phyloP scores from a whole-genome alignment of 805 yeast species.

The Schwanniomyces polymorphus region DNA sequence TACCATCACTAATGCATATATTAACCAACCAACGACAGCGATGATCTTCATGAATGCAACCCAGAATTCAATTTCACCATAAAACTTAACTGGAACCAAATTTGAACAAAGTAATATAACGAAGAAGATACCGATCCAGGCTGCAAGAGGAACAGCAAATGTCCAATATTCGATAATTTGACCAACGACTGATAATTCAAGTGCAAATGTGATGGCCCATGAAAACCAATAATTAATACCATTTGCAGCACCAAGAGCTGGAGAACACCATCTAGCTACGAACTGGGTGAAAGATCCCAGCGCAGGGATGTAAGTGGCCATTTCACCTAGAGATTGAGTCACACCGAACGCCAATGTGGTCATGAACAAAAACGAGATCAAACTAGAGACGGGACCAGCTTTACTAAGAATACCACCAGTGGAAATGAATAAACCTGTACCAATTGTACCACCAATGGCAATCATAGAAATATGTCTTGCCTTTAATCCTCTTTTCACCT shows the following conservation, averaged over 20 bases:
- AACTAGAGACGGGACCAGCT: constrained; percentile 70
- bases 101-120: constrained; percentile 53
- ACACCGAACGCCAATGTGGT: constrained; percentile 65
- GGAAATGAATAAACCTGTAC: constrained; percentile 75
- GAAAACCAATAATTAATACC: constrained; percentile 78
- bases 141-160: constrained; percentile 64
- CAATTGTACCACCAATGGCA: constrained; percentile 79
- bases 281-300: constrained; percentile 70
- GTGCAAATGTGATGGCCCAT: constrained; percentile 75
- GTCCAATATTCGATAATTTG: constrained; percentile 69
- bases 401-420: constrained; percentile 51
- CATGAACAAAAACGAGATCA: constrained; percentile 66
- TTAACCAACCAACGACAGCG: constrained; percentile 69
- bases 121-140: constrained; percentile 70
- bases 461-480: constrained; percentile 73
- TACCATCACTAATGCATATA: constrained; percentile 68
- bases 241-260: constrained; percentile 71
- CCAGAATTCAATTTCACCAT: constrained; percentile 81
- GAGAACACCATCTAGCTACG: constrained; percentile 65
- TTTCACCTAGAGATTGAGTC: constrained; percentile 73
- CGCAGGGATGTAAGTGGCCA: constrained; percentile 77
- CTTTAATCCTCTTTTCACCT: constrained; percentile 60
- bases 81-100: constrained; percentile 65
- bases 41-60: constrained; percentile 64
- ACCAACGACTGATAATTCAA: constrained; percentile 71